A percentile compares a stretch with the other conserved stretches of the same genome.
Evolutionary conservation across 345 rosid species (phyloP).

Genomic region (Viola odorata): DNA sequence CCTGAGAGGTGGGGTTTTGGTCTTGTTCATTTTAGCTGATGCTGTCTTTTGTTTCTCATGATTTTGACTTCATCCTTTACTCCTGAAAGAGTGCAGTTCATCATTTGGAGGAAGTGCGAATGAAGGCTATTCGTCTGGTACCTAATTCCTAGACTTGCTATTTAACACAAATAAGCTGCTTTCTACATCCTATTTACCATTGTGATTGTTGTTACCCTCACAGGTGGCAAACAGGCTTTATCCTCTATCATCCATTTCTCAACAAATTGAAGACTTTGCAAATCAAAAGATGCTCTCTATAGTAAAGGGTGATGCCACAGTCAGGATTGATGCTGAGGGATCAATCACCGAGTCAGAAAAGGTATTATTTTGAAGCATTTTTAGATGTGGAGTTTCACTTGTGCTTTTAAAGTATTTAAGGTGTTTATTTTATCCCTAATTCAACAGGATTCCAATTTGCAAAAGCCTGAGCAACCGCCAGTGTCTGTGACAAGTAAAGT

Average conservation of each 20-base stretch:
- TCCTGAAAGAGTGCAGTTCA: constrained; percentile 81
- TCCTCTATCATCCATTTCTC: constrained; percentile 63
- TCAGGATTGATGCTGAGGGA: constrained; percentile 40
- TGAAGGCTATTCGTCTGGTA: constrained; percentile 99
- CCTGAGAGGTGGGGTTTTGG: too few relatives aligned
- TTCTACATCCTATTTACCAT: constrained; percentile 15
- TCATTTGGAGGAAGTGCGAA: constrained; percentile 87
- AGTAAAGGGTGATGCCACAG: constrained; percentile 33
- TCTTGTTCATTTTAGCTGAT: too few relatives aligned
- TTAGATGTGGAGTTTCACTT: background rate
- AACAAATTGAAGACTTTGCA: constrained; percentile 85
- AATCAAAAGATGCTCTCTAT: constrained; percentile 59
- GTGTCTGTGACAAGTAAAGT: constrained; percentile 26
- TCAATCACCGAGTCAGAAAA: constrained; percentile 35
- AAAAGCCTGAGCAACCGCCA: constrained; percentile 33
- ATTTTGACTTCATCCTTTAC: constrained; percentile 11
- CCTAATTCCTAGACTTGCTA: constrained; percentile 26
- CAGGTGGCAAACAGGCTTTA: constrained; percentile 97
- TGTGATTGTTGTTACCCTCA: constrained; percentile 20
- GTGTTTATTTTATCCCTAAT: background rate
- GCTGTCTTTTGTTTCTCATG: too few relatives aligned
- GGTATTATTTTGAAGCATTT: constrained; percentile 37
- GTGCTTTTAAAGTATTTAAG: too few relatives aligned
- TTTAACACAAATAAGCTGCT: constrained; percentile 8
- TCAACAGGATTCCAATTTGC: constrained; percentile 47